Percentiles rank a stretch among this genome's conserved stretches.
These are phyloP conservation scores for Termitomyces sp. DNA, from an alignment of 768 basidiomycete species.

Conservation along the genomic window DNA sequence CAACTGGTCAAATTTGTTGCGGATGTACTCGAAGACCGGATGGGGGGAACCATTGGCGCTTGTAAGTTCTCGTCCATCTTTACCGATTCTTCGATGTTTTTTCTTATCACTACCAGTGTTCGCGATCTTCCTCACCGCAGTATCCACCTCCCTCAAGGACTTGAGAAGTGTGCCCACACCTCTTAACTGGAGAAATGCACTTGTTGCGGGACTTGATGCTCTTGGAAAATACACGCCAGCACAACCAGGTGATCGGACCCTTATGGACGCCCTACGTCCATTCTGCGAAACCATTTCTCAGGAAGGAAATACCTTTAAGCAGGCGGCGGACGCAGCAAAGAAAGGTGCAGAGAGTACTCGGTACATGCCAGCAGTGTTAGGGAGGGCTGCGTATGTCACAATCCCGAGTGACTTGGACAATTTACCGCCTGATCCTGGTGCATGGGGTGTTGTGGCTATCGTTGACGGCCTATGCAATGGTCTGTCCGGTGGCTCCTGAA, in stretches of 20 bases:
- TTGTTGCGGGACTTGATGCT: constrained; percentile 24
- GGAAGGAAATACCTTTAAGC: constrained; percentile 15
- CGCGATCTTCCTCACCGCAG: constrained; percentile 38
- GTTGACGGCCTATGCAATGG: constrained; percentile 33
- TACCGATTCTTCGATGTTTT: neutral
- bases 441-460: constrained; percentile 45
- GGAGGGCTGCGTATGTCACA: constrained; percentile 47
- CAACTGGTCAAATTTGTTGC: constrained; percentile 28
- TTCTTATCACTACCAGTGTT: constrained; percentile 28
- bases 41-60: constrained; percentile 57
- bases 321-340: constrained; percentile 33
- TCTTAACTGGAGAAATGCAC: constrained; percentile 12
- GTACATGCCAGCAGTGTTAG: constrained; percentile 42
- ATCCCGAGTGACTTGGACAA: constrained; percentile 20
- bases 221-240: constrained; percentile 45
- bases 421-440: constrained; percentile 51
- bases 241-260: constrained; percentile 50
- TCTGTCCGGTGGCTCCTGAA: neutral
- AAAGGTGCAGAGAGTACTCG: constrained; percentile 45
- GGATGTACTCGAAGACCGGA: constrained; percentile 42
- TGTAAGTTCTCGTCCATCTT: constrained; percentile 22
- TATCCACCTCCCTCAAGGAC: constrained; percentile 22
- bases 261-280: constrained; percentile 50
- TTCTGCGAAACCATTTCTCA: constrained; percentile 34
- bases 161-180: neutral